Evolutionary conservation across 345 rosid genomes (phyloP).

Genomic region (Draba incana): DNA sequence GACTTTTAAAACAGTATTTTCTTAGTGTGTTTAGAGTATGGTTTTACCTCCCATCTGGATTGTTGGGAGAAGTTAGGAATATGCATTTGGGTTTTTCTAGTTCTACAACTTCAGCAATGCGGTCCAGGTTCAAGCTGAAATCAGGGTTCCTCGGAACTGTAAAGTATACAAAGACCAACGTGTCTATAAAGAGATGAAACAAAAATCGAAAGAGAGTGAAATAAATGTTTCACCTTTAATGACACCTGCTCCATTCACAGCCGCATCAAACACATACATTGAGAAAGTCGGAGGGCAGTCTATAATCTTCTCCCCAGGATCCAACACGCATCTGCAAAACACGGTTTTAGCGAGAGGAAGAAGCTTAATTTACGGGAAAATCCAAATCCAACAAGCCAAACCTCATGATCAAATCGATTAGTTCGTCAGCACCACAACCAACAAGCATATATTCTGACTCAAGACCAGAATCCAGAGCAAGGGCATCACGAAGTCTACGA

Average conservation of each 20-base stretch:
- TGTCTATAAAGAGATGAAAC: not conserved
- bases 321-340: conserved; percentile 73
- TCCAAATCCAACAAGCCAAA: conserved; percentile 36
- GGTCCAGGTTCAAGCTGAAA: conserved; percentile 83
- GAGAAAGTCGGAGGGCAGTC: conserved; percentile 99
- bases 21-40: not conserved
- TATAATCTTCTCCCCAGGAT: conserved; percentile 93
- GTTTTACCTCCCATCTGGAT: conserved; percentile 93
- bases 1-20: not conserved
- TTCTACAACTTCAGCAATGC: conserved; percentile 64
- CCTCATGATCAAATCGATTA: conserved; percentile 98
- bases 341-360: not conserved
- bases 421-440: conserved; percentile 97
- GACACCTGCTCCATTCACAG: conserved; percentile 81
- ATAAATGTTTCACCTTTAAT: conserved; percentile 59
- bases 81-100: conserved; percentile 89
- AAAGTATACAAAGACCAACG: conserved; percentile 23
- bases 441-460: conserved; percentile 86
- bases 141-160: conserved; percentile 84
- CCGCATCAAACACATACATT: conserved; percentile 98
- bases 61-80: conserved; percentile 93
- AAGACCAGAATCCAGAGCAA: conserved; percentile 84
- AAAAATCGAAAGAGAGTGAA: not conserved
- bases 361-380: too few relatives aligned
- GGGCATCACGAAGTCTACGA: conserved; percentile 76